Base-by-base conservation (phyloP, 371 early-diverging fungal species). In the Lichtheimia hyalospora region DNA sequence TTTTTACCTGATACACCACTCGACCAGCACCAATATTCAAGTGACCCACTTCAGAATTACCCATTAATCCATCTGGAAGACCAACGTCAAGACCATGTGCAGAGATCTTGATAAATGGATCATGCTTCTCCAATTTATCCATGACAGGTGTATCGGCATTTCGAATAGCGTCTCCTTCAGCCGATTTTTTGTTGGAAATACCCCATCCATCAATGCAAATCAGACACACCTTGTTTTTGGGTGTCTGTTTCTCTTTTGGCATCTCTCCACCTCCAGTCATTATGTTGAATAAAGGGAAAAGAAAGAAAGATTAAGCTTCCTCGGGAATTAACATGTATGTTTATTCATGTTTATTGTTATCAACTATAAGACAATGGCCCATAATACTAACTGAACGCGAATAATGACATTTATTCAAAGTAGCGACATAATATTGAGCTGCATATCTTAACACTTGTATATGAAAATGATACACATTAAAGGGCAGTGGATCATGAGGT, bases 11-110 rank as follows among this genome's bases (percentile, higher is more conserved):
- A 71, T 95, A 94, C 28, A 99, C 98, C 18, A 98, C 83, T 53
- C 99, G 89, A 27, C 99, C 99, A 44, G 99, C 96, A 57, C 99
- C 99, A 81, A 99, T 96, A 81, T 99, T 99, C 76, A 99, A 79
- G 70, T 99, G 99, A 14, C 99, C 99, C 42, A 99, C 99, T 84
- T 99, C 99, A 49, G 96, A 96, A 85, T 99, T 99, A 60, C 99
- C 99, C 99, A 99, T 99, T 61, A 94, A 84, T 10, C 95, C 97
- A 46, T 96, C 97, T n/a, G 97, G 96, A 27, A 99, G 85, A 61
- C 99, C 99, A 40, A 99, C 99, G 40, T 92, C 84, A 28, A 90
- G 85, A 49, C 99, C 99, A 74, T 98, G 97, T 7, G 99, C 99
- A 52, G 86, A 86, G 43, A 99, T 82, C 43, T 81, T 77, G 34